Percentiles rank a stretch among this genome's conserved stretches.
These are phyloP conservation scores for Globisporangium recalcitrans DNA, from an alignment of 352 stramenopile genomes.

Conservation along the genomic window DNA sequence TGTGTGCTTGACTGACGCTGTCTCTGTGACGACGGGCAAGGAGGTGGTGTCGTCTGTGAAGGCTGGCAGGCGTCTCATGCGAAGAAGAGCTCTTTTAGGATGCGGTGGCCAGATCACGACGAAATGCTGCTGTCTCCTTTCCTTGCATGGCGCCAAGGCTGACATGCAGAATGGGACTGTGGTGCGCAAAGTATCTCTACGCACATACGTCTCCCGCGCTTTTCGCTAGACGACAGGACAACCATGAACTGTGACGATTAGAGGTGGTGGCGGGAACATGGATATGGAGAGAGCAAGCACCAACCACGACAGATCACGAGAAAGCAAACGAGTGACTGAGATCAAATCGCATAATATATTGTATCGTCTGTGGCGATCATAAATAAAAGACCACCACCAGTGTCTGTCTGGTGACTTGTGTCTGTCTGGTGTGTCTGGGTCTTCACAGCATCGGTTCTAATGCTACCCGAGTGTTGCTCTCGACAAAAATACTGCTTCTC, in stretches of 20 bases:
- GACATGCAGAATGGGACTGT: not conserved
- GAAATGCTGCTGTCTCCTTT: too few relatives aligned
- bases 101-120: not conserved
- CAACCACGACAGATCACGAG: not conserved
- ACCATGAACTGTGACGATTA: not conserved
- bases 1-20: not conserved
- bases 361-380: slow-evolving; percentile 5
- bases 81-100: too few relatives aligned
- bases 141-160: not conserved
- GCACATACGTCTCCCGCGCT: not conserved
- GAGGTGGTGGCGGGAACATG: not conserved
- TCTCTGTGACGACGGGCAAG: not conserved
- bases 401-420: not conserved
- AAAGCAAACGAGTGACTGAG: not conserved
- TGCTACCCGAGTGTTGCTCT: not conserved
- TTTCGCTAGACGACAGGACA: not conserved
- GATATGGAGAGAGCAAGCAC: not conserved
- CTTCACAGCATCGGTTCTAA: slow-evolving; percentile 6
- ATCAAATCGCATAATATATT: slow-evolving; percentile 17
- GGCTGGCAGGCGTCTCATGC: too few relatives aligned
- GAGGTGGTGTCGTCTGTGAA: not conserved
- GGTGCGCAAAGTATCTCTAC: not conserved
- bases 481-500: slow-evolving; percentile 5
- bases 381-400: slow-evolving; percentile 9
- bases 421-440: not conserved